Evolutionary conservation across 2,329 filamentous ascomycete genomes (phyloP), one percentile per base, ranked within the genome.

Genomic region (Aspergillus nomiae): DNA sequence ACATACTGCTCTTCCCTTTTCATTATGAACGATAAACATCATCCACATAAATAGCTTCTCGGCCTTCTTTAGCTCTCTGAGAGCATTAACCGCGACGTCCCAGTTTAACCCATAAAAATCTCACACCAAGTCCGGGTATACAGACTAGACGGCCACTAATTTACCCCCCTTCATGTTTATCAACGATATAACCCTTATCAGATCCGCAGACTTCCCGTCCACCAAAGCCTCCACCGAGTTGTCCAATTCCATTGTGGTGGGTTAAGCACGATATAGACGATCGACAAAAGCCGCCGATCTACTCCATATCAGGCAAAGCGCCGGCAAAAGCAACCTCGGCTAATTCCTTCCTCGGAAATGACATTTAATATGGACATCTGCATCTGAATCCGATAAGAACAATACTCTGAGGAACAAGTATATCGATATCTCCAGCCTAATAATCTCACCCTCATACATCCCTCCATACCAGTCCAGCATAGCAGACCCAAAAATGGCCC

Each of bases 401-500:
- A 34, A 34, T n/a, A 30, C 16, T 34, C 32, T 9, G 9, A 34
- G 32, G 10, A 34, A 34, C 34, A 54, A 53, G 21, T 24, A 26
- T 24, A 26, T 26, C 21, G 24, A n/a, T 41, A 16, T 41, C 38
- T 16, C 1, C 43, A 46, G 21, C 16, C 21, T 16, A 11, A 48
- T 48, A 48, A 48, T 16, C 21, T 26, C 21, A 19, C 12, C 24
- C 24, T 14, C 45, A 12, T 36, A n/a, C 14, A 24, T 16, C 19
- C 10, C 21, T 24, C n/a, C 11, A 46, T 46, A 46, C 3, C 43
- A 21, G 11, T 0, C 10, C 43, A 46, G 8, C 43, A 24, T 4
- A 46, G 24, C 8, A 8, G 11, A 14, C 3, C 21, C 9, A 3
- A 51, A 19, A 26, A 74, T 76, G 71, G 66, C 70, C 21, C 64